Conservation (phyloP, 176 grass and related monocot species). For the Thinopyrum elongatum region DNA sequence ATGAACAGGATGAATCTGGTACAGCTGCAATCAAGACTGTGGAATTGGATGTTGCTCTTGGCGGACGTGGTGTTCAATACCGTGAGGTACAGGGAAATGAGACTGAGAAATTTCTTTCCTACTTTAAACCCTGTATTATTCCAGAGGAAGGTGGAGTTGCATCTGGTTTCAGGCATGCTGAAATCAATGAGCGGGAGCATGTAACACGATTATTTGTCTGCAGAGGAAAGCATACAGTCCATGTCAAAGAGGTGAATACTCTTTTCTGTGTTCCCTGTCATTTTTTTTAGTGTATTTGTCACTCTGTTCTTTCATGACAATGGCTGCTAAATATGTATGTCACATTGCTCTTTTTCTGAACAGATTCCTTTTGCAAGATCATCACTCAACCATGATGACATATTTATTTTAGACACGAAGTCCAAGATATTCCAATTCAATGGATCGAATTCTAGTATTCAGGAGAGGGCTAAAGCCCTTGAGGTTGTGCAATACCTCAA, state of each 20-base stretch:
- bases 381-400: conserved; percentile 98
- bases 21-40: conserved; percentile 97
- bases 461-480: conserved; percentile 99
- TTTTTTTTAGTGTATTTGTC: conserved; percentile 2
- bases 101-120: conserved; percentile 96
- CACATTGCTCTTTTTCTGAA: conserved; percentile 13
- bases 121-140: conserved; percentile 99
- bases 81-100: conserved; percentile 97
- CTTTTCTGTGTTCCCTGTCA: not conserved
- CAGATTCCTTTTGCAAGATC: conserved; percentile 94
- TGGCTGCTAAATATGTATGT: not conserved
- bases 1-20: conserved; percentile 82
- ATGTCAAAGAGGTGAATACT: conserved; percentile 86
- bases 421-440: conserved; percentile 99
- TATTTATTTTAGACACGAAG: conserved; percentile 97
- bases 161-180: conserved; percentile 83
- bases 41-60: conserved; percentile 92
- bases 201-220: conserved; percentile 85
- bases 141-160: conserved; percentile 81
- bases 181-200: conserved; percentile 70
- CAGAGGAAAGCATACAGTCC: conserved; percentile 96
- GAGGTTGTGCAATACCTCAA: conserved; percentile 98
- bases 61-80: conserved; percentile 93
- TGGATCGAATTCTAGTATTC: conserved; percentile 95
- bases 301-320: conserved; percentile 12